Conservation (phyloP, 305 asterid species). For the Fraxinus baroniana region DNA sequence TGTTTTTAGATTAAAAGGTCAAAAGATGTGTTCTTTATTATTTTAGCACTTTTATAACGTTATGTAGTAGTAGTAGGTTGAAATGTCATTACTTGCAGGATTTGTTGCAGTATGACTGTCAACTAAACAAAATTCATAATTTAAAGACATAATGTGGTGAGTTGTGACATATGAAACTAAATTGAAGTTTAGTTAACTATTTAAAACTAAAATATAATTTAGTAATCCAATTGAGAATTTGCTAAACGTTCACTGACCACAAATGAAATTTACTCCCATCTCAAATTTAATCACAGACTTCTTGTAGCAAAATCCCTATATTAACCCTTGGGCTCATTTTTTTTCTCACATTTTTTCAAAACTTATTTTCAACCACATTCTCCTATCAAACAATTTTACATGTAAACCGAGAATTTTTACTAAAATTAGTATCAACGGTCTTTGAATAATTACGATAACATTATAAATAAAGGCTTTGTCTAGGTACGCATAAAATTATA, state of each 20-base stretch:
- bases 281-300: neutral
- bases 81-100: neutral
- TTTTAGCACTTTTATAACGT: neutral
- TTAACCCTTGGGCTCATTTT: neutral
- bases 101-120: neutral
- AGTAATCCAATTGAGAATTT: neutral
- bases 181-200: neutral
- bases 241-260: neutral
- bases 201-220: neutral
- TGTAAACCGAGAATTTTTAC: no score
- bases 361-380: no score
- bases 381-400: no score
- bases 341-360: no score
- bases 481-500: neutral
- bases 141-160: neutral
- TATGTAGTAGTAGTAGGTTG: neutral
- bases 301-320: neutral
- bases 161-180: neutral
- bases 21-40: neutral
- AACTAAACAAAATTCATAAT: neutral
- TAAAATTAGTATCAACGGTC: no score
- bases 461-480: neutral
- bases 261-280: neutral
- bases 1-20: neutral
- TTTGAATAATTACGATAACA: no score